Percentiles rank a stretch among this genome's conserved stretches.
Evolutionary conservation across 305 asterid species (phyloP).

Genomic region (Salvia sclarea): DNA sequence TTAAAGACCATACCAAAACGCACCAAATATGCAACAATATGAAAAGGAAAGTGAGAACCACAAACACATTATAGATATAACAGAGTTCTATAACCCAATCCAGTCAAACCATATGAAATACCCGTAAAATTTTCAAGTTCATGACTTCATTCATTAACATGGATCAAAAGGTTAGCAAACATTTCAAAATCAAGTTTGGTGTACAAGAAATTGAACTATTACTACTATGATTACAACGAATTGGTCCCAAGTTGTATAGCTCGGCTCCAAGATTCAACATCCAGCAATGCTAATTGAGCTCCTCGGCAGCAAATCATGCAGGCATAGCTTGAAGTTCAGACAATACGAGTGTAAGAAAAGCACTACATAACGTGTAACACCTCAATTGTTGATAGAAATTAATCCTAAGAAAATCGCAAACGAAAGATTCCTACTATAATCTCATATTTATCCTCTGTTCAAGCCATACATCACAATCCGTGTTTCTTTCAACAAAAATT

Average conservation of each 20-base stretch:
- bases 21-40: slow-evolving; percentile 8
- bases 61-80: neutral
- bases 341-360: neutral
- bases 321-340: neutral
- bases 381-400: neutral
- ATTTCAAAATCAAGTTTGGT: neutral
- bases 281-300: neutral
- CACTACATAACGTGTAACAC: neutral
- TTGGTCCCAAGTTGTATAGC: neutral
- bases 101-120: slow-evolving; percentile 12
- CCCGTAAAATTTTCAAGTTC: slow-evolving; percentile 5
- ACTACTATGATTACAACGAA: neutral
- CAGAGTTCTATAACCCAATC: slow-evolving; percentile 9
- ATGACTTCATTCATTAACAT: neutral
- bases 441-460: neutral
- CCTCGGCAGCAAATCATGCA: neutral
- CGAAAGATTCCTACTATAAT: neutral
- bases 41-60: slow-evolving; percentile 4
- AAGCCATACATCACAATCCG: neutral
- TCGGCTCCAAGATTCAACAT: neutral
- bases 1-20: neutral
- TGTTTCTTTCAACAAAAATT: neutral
- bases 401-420: neutral
- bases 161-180: neutral
- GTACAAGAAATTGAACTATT: slow-evolving; percentile 7